Percentiles rank a stretch among this genome's conserved stretches.
Conservation (phyloP, 345 rosid genomes). For the Capsella bursapastoris region DNA sequence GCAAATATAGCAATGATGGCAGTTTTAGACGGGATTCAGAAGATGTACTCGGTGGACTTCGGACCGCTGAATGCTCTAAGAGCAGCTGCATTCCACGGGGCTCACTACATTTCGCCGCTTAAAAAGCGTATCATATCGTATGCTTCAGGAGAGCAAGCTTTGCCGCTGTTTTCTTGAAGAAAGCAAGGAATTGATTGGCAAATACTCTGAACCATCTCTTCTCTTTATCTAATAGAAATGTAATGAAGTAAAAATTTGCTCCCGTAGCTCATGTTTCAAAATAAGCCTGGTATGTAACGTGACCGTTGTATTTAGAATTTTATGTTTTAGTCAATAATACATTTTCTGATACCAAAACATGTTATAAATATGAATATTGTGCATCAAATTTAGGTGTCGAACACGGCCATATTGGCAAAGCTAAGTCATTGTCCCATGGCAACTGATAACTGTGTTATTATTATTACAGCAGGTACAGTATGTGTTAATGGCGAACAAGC, state of each 20-base stretch:
- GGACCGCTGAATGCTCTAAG: slow-evolving; percentile 81
- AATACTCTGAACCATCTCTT: not conserved
- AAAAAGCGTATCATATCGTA: slow-evolving; percentile 76
- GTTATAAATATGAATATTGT: not conserved
- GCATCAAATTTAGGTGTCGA: not conserved
- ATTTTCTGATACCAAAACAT: not conserved
- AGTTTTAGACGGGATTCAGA: slow-evolving; percentile 85
- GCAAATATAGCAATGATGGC: slow-evolving; percentile 87
- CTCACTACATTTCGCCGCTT: slow-evolving; percentile 76
- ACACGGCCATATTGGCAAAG: not conserved
- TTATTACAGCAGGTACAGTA: slow-evolving; percentile 23
- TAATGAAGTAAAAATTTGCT: not conserved
- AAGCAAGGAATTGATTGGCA: not conserved
- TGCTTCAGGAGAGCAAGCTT: slow-evolving; percentile 77
- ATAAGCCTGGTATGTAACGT: slow-evolving; percentile 4
- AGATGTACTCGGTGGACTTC: slow-evolving; percentile 76
- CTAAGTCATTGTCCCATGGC: slow-evolving; percentile 6
- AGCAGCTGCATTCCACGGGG: slow-evolving; percentile 86
- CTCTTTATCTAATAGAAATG: not conserved
- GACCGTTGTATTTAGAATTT: not conserved
- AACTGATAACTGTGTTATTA: not conserved
- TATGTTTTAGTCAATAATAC: not conserved
- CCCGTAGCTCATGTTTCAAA: not conserved
- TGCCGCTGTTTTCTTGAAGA: slow-evolving; percentile 57
- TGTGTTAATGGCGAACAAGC: slow-evolving; percentile 24